Percentiles rank a stretch among this genome's conserved stretches.
Evolutionary conservation across 495 filamentous ascomycete species (phyloP).

Genomic region (Neurospora sp.): DNA sequence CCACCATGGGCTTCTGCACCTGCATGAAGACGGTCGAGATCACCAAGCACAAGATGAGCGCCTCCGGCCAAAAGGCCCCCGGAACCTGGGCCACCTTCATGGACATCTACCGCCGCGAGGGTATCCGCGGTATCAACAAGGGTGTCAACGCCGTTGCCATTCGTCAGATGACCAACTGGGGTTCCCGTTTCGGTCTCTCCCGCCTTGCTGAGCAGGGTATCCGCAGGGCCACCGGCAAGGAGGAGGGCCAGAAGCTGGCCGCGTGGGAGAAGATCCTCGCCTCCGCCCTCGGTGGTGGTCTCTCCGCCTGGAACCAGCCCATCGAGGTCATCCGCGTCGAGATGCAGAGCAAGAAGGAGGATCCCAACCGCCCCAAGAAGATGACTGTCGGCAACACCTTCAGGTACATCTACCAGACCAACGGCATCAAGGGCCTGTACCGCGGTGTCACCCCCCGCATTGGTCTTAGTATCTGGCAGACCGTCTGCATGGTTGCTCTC

Average conservation of each 20-base stretch:
- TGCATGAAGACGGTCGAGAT: constrained; percentile 99
- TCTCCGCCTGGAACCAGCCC: constrained; percentile 97
- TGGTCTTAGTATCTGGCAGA: constrained; percentile 96
- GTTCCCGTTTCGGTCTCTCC: constrained; percentile 85
- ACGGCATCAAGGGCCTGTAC: constrained; percentile 89
- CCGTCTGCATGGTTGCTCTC: constrained; percentile 98
- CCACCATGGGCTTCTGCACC: constrained; percentile 99
- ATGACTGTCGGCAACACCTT: constrained; percentile 90
- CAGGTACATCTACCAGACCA: constrained; percentile 83
- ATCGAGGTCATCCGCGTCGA: constrained; percentile 99
- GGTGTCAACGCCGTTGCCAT: constrained; percentile 98
- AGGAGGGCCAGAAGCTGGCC: constrained; percentile 62
- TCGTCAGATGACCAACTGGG: constrained; percentile 99
- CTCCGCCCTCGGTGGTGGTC: constrained; percentile 77
- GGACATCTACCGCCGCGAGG: constrained; percentile 92
- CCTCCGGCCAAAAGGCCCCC: constrained; percentile 68
- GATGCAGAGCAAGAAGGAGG: constrained; percentile 98
- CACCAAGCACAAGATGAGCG: constrained; percentile 91
- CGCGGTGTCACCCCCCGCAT: constrained; percentile 90
- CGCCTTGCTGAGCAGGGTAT: constrained; percentile 85
- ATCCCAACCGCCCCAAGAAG: constrained; percentile 97
- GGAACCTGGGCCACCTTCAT: constrained; percentile 91
- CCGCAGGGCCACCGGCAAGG: constrained; percentile 70
- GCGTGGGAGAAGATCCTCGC: constrained; percentile 84
- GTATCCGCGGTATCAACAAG: constrained; percentile 92